Evolutionary conservation across 805 yeast species (phyloP), one percentile per base, ranked within the genome.

Genomic region (Starmera dryadoides): DNA sequence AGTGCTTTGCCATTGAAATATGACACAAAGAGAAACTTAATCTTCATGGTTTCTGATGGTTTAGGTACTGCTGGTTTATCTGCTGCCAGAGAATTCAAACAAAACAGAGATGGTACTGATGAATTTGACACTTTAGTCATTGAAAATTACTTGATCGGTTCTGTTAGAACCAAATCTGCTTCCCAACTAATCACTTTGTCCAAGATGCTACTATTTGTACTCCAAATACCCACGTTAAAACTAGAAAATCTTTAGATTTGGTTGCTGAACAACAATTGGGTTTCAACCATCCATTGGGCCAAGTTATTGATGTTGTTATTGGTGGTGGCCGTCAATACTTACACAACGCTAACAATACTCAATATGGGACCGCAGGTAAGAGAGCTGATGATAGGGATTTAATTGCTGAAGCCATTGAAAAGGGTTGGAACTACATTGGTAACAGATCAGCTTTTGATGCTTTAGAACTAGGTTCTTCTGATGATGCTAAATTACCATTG

Each of bases 131-230:
- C 75, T 16, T 67, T 86, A 47, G 59, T 63, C 22, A 53, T 87
- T 28, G 96, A 87, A 60, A 63, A 72, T 43, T 74, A 79, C 56
- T 62, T 88, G 36, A 69, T 87, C 37, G 97, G 97, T 31, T 70
- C 82, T 29, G 83, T 93, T n/a, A 73, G 96, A 52, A 88, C 97
- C 2, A 71, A 86, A 44, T 83, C 95, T 18, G 72, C 77, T 22
- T 69, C 74, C 43, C 80, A 89, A 4, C 66, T 83, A 56, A 76
- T 88, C 44, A 88, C 97, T 74, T 94, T 44, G 76, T 88, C 42
- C 86, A 95, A 26, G 96, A 88, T 58, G 96, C 96, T 22, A 89
- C 96, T 0, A 96, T 96, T 2, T 95, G 95, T 22, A 77, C 88
- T 2, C 89, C 87, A 59, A 77, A 85, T 41, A 55, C 95, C 2